A percentile compares a stretch with the other conserved stretches of the same genome.
Conservation (phyloP, 2,329 filamentous ascomycete species). For the Alternaria viburni region DNA sequence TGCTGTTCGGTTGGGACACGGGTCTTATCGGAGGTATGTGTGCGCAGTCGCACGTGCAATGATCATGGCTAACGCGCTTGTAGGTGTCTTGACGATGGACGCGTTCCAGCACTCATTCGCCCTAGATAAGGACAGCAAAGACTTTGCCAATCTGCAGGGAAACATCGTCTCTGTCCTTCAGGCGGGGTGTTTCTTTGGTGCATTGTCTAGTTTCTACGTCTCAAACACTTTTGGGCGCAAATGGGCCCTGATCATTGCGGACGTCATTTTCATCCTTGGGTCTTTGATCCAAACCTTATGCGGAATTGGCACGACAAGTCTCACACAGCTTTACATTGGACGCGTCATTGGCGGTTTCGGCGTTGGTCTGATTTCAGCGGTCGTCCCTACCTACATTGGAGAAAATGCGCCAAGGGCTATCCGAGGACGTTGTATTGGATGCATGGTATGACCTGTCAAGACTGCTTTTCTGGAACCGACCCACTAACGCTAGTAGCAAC, state of each 20-base stretch:
- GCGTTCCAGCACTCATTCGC: slow-evolving; percentile 52
- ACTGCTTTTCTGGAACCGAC: not conserved
- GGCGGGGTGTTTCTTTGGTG: slow-evolving; percentile 55
- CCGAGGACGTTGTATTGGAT: slow-evolving; percentile 47
- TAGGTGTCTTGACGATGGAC: slow-evolving; percentile 52
- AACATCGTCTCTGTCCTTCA: slow-evolving; percentile 55
- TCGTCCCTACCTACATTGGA: slow-evolving; percentile 55
- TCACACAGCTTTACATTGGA: slow-evolving; percentile 52
- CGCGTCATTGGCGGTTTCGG: slow-evolving; percentile 54
- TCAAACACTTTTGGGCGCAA: slow-evolving; percentile 52
- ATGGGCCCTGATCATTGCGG: slow-evolving; percentile 50
- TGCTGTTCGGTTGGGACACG: slow-evolving; percentile 48
- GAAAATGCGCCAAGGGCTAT: slow-evolving; percentile 54
- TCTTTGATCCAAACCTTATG: slow-evolving; percentile 51
- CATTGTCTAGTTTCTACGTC: slow-evolving; percentile 51
- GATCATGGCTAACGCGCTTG: not conserved
- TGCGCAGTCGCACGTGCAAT: not conserved
- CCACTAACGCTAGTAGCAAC: slow-evolving; percentile 26
- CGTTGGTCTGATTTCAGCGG: slow-evolving; percentile 51
- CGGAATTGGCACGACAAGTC: slow-evolving; percentile 40
- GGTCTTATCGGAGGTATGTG: slow-evolving; percentile 38
- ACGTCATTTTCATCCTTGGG: slow-evolving; percentile 52
- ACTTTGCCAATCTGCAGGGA: slow-evolving; percentile 51
- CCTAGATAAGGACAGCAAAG: slow-evolving; percentile 38
- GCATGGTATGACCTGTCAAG: slow-evolving; percentile 26